Base-by-base conservation (phyloP, 148 eudicot species). In the Rhododendron kiyosumense region DNA sequence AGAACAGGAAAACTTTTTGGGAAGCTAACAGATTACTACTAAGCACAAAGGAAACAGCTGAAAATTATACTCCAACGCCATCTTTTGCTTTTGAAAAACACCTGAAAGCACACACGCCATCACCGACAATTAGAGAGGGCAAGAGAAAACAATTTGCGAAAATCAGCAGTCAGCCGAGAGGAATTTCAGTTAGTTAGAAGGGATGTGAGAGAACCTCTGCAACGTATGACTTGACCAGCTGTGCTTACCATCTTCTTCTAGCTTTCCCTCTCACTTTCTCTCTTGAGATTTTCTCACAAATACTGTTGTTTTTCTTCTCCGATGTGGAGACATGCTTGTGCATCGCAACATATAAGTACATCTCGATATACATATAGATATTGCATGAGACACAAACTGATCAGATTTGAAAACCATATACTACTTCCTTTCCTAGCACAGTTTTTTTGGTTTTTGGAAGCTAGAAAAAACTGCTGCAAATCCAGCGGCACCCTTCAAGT, bases 191-290 rank as follows among this genome's bases (percentile, higher is more conserved):
- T 14, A 15, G 43, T 3, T 32, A 28, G 36, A 4, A 7, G n/a
- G 14, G 30, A 63, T n/a, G 12, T 63, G 71, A 63, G 13, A 63
- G 71, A n/a, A 85, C 88, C 88, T 86, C 26, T 86, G 85, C 85
- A 86, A 12, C 82, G 76, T 75, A 86, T 86, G 78, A 83, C 82
- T 54, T 83, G 85, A 82, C 88, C 88, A 15, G 81, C 79, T 38
- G 88, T 86, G 54, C 36, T 86, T 28, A 65, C 43, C 88, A 86
- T 83, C 57, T 86, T 61, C 54, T 79, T 45, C 65, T 74, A 51
- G 20, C 15, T 38, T 30, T 78, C 15, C 3, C 20, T 52, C 12
- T 51, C 22, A 22, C 61, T 52, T 46, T 52, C 18, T 52, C 57
- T 52, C 57, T 52, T 15, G 14, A 3, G 52, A 10, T 6, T 61